Base-by-base conservation (phyloP, 176 grass and related monocot genomes). In the Carex myosuroides region DNA sequence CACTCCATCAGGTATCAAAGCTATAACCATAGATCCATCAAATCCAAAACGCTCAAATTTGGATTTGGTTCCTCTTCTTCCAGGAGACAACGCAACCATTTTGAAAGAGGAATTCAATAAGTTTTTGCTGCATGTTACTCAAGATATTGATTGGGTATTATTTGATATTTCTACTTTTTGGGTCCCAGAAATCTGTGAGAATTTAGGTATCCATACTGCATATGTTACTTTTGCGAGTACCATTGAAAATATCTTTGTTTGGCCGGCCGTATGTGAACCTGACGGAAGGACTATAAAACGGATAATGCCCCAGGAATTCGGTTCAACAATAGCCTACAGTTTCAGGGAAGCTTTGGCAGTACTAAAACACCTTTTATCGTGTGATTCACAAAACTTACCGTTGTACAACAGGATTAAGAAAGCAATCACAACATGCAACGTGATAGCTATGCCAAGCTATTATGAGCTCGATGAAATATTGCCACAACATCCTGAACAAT, bases 41-140 rank as follows among this genome's bases (percentile, higher is more conserved):
- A 50, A 6, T 46, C 35, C 58, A 50, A 44, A 39, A 17, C 60
- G 18, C 26, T 24, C 79, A 50, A 63, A 41, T 64, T 44, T 81
- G 58, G 58, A 81, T 13, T 64, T 81, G 14, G 21, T 81, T 3
- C 32, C 79, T 81, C 79, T 81, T 64, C 79, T 81, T 64, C 79
- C 4, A 63, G 79, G 5, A 63, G 33, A 44, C 6, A 20, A 65
- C n/a, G 2, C 30, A 29, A 80, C 54, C 56, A 5, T 62, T 60
- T 37, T 46, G 17, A 16, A 64, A 22, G 59, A 48, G 59, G 6
- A 8, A 8, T 81, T 81, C 26, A 14, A 26, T 11, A 64, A 24
- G 8, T 44, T 81, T 64, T 18, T 65, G 35, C 39, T 42, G 35
- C 58, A 24, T 46, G 35, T 39, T 22, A 13, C 14, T 21, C 59